Base-by-base conservation (phyloP, 305 asterid species). In the Ilex paraguariensis region DNA sequence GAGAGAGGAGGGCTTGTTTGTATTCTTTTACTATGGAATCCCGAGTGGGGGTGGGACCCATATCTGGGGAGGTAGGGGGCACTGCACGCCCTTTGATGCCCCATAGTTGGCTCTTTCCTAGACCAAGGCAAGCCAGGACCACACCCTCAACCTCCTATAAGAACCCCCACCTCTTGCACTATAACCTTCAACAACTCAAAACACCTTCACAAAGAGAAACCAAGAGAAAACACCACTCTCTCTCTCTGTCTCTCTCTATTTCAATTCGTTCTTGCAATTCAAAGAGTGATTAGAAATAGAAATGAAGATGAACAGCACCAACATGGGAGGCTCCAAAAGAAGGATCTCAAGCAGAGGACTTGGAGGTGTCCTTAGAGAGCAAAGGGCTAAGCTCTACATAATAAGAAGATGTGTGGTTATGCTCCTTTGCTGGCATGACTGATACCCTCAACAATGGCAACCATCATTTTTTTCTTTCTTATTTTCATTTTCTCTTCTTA, bases 351-450 rank as follows among this genome's bases (percentile, higher is more conserved):
- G 83, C 82, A 75, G 87, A 75, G 85, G 89, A 13, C 67, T 85
- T 31, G 84, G 87, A 59, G 83, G 87, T 31, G 80, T 82, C 5
- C 70, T 85, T 5, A 73, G 79, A 57, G 82, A 85, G 57, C 93
- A 85, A 63, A 82, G 93, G 66, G 86, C 89, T 5, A 77, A 76
- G 66, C 85, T 85, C 12, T 85, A 85, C 72, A 85, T 85, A 72
- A 85, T 85, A 31, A 66, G 82, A 16, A 67, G 93, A 49, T 85
- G 93, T 14, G 87, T 85, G 0, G 84, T 85, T 59, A 85, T 85
- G 93, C 93, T 85, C 21, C 89, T 85, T 13, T 85, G 93, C 66
- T 83, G 82, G 59, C 93, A 85, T 42, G 92, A 85, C 46, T 84
- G 64, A 70, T 10, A 16, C 28, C 16, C 45, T 32, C 40, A 6